Percentiles rank a stretch among this genome's conserved stretches.
Conservation (phyloP, 2,329 filamentous ascomycete species). For the Trichoderma breve region DNA sequence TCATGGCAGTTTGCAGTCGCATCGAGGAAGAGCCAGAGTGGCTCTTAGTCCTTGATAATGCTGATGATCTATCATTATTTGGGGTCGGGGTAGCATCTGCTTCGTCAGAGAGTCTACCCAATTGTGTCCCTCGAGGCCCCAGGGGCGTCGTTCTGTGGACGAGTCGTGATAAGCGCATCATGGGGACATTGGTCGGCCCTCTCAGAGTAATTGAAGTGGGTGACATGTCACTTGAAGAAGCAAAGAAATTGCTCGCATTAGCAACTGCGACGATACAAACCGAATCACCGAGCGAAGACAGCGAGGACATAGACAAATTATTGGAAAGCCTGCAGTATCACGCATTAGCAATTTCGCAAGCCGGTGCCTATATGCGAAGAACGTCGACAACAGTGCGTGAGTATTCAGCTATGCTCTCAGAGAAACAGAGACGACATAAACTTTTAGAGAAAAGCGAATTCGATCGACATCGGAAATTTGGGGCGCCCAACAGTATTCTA, state of each 20-base stretch:
- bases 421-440: neutral
- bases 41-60: neutral
- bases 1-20: neutral
- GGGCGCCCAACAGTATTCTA: neutral
- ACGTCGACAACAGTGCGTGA: neutral
- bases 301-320: neutral
- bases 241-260: neutral
- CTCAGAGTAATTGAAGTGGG: neutral
- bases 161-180: neutral
- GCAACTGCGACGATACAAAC: neutral
- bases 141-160: neutral
- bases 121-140: neutral
- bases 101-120: neutral
- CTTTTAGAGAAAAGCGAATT: neutral
- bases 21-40: neutral
- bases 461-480: neutral
- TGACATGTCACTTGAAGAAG: neutral
- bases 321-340: neutral
- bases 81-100: neutral
- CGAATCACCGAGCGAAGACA: neutral
- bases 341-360: neutral
- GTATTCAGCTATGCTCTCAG: neutral
- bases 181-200: neutral
- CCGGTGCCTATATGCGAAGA: neutral
- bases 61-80: neutral